These are phyloP conservation scores for Dicorynia guianensis DNA, from an alignment of 306 rosid genomes.

Conservation along the genomic window DNA sequence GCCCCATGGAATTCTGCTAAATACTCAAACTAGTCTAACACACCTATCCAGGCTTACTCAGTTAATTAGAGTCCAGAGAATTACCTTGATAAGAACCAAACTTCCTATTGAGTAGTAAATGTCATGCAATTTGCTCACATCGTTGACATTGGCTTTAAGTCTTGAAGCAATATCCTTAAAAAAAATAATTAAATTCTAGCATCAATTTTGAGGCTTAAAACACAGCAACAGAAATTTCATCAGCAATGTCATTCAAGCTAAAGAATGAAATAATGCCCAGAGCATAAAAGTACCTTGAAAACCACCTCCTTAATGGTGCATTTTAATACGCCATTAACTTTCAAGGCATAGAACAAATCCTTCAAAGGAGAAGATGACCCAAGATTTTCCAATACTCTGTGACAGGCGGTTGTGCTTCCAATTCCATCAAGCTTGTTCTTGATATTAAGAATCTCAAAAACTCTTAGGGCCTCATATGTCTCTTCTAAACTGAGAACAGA, in stretches of 20 bases:
- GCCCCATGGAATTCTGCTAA: neutral
- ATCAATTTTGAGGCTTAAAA: slow-evolving; percentile 31
- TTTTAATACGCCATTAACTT: slow-evolving; percentile 69
- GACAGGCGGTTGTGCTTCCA: slow-evolving; percentile 59
- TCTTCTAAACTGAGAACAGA: slow-evolving; percentile 75
- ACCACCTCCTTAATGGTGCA: slow-evolving; percentile 62
- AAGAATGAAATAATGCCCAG: slow-evolving; percentile 27
- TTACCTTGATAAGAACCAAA: slow-evolving; percentile 85
- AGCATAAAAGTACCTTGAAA: slow-evolving; percentile 62
- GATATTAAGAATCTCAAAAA: slow-evolving; percentile 75
- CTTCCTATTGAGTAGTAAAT: slow-evolving; percentile 77
- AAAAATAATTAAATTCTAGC: slow-evolving; percentile 40
- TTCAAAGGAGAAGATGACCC: slow-evolving; percentile 60
- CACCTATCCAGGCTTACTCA: neutral
- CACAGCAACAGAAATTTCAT: slow-evolving; percentile 5
- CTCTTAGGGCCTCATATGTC: slow-evolving; percentile 76
- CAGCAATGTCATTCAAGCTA: slow-evolving; percentile 31
- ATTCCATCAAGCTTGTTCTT: slow-evolving; percentile 63
- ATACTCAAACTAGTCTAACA: neutral
- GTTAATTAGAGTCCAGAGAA: slow-evolving; percentile 3
- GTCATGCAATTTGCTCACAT: slow-evolving; percentile 77
- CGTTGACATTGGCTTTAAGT: slow-evolving; percentile 62
- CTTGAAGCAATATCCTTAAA: slow-evolving; percentile 67
- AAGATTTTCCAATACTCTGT: slow-evolving; percentile 67
- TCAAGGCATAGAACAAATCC: slow-evolving; percentile 78